phyloP scores from a whole-genome alignment of 148 eudicot genomes.

The Pouteria glomerata region DNA sequence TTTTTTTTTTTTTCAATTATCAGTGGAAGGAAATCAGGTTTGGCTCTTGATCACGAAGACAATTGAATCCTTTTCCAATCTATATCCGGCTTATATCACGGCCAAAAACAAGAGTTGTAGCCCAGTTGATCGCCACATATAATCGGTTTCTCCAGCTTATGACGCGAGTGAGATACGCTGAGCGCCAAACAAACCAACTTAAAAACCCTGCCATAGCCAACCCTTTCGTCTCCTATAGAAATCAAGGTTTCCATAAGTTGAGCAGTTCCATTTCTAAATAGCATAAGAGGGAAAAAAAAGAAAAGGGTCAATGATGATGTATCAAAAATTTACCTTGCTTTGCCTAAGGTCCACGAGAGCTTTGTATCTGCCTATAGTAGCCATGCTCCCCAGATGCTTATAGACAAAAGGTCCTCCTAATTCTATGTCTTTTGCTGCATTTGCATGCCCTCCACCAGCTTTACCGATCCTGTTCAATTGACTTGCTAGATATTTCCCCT shows the following conservation, averaged over 20 bases:
- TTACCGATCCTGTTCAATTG: slow-evolving; percentile 65
- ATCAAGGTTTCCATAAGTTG: neutral
- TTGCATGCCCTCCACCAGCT: slow-evolving; percentile 76
- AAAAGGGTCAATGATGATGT: neutral
- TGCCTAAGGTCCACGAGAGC: slow-evolving; percentile 94
- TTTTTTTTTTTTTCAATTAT: no score
- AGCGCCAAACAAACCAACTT: slow-evolving; percentile 95
- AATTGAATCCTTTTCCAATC: no score
- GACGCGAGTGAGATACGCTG: slow-evolving; percentile 93
- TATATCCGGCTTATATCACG: slow-evolving; percentile 89
- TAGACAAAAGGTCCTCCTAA: slow-evolving; percentile 73
- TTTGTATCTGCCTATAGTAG: slow-evolving; percentile 91
- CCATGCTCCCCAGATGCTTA: slow-evolving; percentile 94
- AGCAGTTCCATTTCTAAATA: neutral
- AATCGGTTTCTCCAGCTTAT: slow-evolving; percentile 96
- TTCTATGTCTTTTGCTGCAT: slow-evolving; percentile 44
- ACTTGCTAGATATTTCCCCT: slow-evolving; percentile 75
- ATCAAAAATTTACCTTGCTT: slow-evolving; percentile 62
- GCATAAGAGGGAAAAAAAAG: no score
- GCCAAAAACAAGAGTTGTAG: slow-evolving; percentile 84
- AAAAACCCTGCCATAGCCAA: slow-evolving; percentile 72
- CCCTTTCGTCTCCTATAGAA: slow-evolving; percentile 70
- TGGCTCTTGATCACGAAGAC: no score
- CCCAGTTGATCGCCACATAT: slow-evolving; percentile 90
- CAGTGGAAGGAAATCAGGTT: no score